Conservation (phyloP, 225 moss, liverwort and hornwort species). For the Polytrichum commune region DNA sequence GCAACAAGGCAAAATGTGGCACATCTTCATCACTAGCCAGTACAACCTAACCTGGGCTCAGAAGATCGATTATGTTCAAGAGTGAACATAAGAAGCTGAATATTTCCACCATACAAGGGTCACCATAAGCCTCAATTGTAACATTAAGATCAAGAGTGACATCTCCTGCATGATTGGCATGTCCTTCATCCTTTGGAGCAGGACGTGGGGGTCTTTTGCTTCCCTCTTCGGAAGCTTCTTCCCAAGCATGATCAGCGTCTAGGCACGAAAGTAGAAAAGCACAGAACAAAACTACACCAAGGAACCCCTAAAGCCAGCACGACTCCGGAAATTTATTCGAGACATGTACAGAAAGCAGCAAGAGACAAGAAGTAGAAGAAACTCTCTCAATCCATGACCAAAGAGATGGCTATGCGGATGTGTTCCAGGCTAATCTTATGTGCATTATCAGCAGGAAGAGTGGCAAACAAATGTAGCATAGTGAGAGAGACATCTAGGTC, state of each 20-base stretch:
- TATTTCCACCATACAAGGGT: slow-evolving; percentile 96
- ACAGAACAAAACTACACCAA: too few relatives aligned
- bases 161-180: slow-evolving; percentile 43
- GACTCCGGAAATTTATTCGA: too few relatives aligned
- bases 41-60: slow-evolving; percentile 88
- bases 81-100: slow-evolving; percentile 98
- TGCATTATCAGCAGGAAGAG: slow-evolving; percentile 63
- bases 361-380: too few relatives aligned
- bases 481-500: slow-evolving; percentile 93
- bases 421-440: slow-evolving; percentile 77
- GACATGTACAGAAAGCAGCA: too few relatives aligned
- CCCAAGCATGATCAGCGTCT: too few relatives aligned
- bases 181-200: slow-evolving; percentile 43
- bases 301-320: too few relatives aligned
- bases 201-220: slow-evolving; percentile 40
- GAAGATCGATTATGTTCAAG: slow-evolving; percentile 80
- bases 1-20: slow-evolving; percentile 85
- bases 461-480: slow-evolving; percentile 82
- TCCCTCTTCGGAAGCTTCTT: slow-evolving; percentile 33
- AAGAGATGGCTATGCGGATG: slow-evolving; percentile 23
- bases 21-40: slow-evolving; percentile 96
- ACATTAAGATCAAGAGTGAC: slow-evolving; percentile 47
- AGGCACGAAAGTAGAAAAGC: too few relatives aligned
- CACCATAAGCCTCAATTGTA: slow-evolving; percentile 82
- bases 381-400: too few relatives aligned